Evolutionary conservation across 2,329 filamentous ascomycete species (phyloP).

Genomic region (Trichoderma endophyticum): DNA sequence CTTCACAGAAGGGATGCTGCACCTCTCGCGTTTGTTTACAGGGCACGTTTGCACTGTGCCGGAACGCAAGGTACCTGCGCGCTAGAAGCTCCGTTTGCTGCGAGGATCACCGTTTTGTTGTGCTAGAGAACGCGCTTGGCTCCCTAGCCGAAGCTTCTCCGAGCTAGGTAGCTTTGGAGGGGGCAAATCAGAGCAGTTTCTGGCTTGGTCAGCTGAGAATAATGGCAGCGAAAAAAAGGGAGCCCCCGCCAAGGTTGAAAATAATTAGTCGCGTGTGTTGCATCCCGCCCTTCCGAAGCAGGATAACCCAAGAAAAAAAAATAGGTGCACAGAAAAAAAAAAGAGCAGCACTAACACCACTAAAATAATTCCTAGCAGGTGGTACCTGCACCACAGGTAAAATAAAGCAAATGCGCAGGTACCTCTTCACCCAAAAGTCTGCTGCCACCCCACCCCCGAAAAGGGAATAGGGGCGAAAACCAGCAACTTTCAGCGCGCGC

Average conservation of each 20-base stretch:
- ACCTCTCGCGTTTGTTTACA: background rate
- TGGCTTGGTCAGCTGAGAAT: background rate
- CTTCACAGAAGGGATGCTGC: background rate
- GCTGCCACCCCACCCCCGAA: conserved; percentile 19
- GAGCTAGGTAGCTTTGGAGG: background rate
- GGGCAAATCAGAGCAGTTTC: background rate
- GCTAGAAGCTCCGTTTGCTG: background rate
- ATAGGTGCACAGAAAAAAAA: background rate
- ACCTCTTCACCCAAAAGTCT: background rate
- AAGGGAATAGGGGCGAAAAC: conserved; percentile 7
- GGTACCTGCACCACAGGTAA: conserved; percentile 4
- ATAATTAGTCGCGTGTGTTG: background rate
- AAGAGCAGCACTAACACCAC: background rate
- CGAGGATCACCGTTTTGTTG: background rate
- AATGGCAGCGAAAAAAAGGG: background rate
- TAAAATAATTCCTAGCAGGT: background rate
- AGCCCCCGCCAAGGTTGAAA: background rate
- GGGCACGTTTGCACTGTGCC: background rate
- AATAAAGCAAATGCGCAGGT: conserved; percentile 12
- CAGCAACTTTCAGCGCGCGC: background rate
- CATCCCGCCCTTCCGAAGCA: conserved; percentile 5
- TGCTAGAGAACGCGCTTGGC: background rate
- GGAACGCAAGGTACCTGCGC: background rate
- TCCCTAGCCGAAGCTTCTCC: background rate
- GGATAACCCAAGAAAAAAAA: background rate